These are phyloP conservation scores for Pilobolus umbonatus DNA, from an alignment of 192 early-diverging fungal species.

Conservation along the genomic window DNA sequence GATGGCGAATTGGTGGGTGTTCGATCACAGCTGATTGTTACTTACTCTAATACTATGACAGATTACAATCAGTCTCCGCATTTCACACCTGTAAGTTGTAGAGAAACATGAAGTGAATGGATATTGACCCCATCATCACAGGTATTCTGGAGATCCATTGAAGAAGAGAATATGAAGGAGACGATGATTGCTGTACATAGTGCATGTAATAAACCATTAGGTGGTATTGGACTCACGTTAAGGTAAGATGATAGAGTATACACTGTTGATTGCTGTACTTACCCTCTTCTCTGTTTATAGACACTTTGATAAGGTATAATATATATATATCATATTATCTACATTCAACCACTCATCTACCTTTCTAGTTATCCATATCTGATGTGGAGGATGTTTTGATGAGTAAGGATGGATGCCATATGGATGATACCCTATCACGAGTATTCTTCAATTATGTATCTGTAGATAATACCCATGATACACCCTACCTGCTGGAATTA, in stretches of 20 bases:
- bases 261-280: too few species aligned
- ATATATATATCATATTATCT: not conserved
- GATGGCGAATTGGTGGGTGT: slow-evolving; percentile 32
- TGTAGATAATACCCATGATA: slow-evolving; percentile 7
- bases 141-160: slow-evolving; percentile 10
- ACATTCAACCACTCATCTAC: not conserved
- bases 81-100: slow-evolving; percentile 8
- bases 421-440: not conserved
- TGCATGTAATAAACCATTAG: slow-evolving; percentile 4
- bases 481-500: slow-evolving; percentile 7
- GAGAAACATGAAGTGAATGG: too few species aligned
- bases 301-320: too few species aligned
- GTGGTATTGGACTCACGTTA: slow-evolving; percentile 13
- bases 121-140: not conserved
- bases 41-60: not conserved
- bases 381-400: slow-evolving; percentile 1
- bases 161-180: not conserved
- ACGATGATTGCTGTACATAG: not conserved
- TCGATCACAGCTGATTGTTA: slow-evolving; percentile 14
- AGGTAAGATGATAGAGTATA: too few species aligned
- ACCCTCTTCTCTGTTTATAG: too few species aligned
- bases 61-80: not conserved
- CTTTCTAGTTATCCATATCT: not conserved
- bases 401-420: slow-evolving; percentile 3
- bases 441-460: not conserved